phyloP scores from a whole-genome alignment of 2,329 filamentous ascomycete genomes.

The Aphanoascus verrucosus region DNA sequence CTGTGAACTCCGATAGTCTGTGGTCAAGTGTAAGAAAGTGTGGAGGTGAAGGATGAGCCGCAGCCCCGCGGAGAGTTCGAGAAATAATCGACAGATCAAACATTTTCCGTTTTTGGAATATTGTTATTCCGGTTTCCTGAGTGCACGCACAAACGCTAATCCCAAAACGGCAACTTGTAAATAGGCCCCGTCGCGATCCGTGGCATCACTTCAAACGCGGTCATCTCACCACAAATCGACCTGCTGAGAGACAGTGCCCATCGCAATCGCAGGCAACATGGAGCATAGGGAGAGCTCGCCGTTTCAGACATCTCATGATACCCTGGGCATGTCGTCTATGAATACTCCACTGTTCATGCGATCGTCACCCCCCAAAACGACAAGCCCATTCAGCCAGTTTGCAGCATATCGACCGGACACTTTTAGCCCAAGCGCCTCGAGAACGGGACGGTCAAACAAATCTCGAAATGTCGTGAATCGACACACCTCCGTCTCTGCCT shows the following conservation, averaged over 20 bases:
- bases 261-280: constrained; percentile 22
- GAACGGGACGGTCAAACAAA: constrained; percentile 1
- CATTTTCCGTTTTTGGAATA: no score
- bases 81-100: no score
- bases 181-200: not conserved
- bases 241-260: not conserved
- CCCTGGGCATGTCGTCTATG: constrained; percentile 32
- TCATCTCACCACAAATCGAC: not conserved
- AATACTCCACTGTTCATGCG: constrained; percentile 30
- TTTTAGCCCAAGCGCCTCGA: constrained; percentile 7
- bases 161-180: constrained; percentile 9
- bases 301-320: constrained; percentile 34
- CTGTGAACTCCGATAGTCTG: no score
- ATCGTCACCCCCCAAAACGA: constrained; percentile 26
- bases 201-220: not conserved
- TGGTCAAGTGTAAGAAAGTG: no score
- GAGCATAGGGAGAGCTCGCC: constrained; percentile 30
- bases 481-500: constrained; percentile 18
- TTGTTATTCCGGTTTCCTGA: not conserved
- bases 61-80: no score
- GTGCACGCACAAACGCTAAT: not conserved
- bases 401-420: constrained; percentile 5
- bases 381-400: constrained; percentile 7
- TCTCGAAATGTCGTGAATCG: constrained; percentile 4
- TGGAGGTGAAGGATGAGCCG: no score